Percentiles rank a stretch among this genome's conserved stretches.
These are phyloP conservation scores for Candida glaebosa DNA, from an alignment of 805 yeast genomes.

Conservation along the genomic window DNA sequence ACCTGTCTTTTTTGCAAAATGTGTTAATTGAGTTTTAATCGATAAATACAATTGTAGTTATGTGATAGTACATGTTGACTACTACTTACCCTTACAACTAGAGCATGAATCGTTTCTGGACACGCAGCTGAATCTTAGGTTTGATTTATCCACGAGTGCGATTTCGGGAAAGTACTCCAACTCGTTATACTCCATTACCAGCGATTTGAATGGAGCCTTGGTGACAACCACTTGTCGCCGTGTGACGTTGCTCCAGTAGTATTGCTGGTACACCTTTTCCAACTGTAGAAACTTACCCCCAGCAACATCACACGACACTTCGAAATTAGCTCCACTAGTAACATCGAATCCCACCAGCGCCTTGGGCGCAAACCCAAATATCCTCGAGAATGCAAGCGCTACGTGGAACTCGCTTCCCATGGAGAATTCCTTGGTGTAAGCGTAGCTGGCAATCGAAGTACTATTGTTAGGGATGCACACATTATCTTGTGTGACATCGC, in stretches of 20 bases:
- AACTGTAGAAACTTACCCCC: slow-evolving; percentile 1
- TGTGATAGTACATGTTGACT: too few relatives aligned
- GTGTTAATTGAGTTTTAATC: background rate
- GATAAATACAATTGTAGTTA: background rate
- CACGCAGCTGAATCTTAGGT: background rate
- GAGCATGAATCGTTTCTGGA: background rate
- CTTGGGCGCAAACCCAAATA: slow-evolving; percentile 4
- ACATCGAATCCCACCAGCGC: background rate
- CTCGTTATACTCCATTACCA: background rate
- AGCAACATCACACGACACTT: slow-evolving; percentile 1
- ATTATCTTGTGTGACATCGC: background rate
- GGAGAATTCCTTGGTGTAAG: background rate
- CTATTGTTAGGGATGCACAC: slow-evolving; percentile 2
- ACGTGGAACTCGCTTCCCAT: background rate
- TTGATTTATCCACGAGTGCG: slow-evolving; percentile 1
- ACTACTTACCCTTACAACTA: too few relatives aligned
- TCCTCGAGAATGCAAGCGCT: background rate
- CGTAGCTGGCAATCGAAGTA: slow-evolving; percentile 1
- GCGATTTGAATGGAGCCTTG: background rate
- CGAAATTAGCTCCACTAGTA: background rate
- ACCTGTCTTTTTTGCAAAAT: slow-evolving; percentile 14
- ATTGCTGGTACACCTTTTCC: background rate
- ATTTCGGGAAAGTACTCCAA: slow-evolving; percentile 1
- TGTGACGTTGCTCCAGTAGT: slow-evolving; percentile 1
- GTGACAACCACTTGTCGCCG: slow-evolving; percentile 2